phyloP scores from a whole-genome alignment of 345 rosid genomes.

The Populus tremula region DNA sequence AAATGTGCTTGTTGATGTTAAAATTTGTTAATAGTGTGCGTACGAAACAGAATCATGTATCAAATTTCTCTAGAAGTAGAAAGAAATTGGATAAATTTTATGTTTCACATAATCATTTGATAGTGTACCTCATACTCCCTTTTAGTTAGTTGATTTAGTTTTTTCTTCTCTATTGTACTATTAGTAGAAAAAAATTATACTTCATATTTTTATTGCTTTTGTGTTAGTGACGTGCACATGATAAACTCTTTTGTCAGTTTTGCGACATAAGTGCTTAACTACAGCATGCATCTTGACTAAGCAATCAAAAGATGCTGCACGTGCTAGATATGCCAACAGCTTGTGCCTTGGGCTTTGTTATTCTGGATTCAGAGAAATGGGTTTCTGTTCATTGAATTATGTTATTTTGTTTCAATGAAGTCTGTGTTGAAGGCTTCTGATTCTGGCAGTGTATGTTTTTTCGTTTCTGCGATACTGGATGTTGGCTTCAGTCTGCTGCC shows the following conservation, averaged over 20 bases:
- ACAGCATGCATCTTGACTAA: background rate
- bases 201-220: background rate
- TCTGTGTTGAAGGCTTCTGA: background rate
- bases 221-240: background rate
- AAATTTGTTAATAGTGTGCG: constrained; percentile 1
- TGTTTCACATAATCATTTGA: background rate
- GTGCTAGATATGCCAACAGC: background rate
- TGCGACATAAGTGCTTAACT: background rate
- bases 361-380: background rate
- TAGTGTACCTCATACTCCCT: background rate
- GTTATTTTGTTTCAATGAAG: background rate
- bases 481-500: background rate
- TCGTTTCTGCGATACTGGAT: background rate
- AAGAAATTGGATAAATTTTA: background rate
- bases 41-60: background rate
- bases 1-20: background rate
- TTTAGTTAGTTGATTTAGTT: background rate
- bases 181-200: background rate
- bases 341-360: background rate
- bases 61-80: background rate
- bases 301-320: background rate
- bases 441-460: background rate
- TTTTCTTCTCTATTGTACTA: background rate
- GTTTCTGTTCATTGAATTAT: background rate
- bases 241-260: background rate